Conservation (phyloP, 345 rosid genomes). For the Abelmoschus esculentus region DNA sequence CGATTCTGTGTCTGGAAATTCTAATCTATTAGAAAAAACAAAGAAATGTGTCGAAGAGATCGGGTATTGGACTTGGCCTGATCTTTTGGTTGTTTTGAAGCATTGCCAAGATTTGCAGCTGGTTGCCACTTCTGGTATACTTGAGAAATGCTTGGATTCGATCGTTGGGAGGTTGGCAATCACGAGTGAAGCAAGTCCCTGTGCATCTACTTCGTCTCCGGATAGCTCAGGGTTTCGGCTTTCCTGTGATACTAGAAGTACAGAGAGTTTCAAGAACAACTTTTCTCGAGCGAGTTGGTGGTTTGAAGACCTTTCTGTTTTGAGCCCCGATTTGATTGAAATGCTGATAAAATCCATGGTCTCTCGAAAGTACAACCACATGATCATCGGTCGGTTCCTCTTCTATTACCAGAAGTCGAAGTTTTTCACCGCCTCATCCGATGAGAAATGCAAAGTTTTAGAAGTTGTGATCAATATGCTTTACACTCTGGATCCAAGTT, state of each 20-base stretch:
- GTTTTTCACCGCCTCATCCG: conserved; percentile 27
- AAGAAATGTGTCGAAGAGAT: conserved; percentile 62
- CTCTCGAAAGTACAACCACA: conserved; percentile 48
- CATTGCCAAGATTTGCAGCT: conserved; percentile 52
- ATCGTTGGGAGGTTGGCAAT: conserved; percentile 47
- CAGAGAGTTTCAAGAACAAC: conserved; percentile 69
- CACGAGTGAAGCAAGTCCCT: conserved; percentile 64
- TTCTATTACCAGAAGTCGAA: conserved; percentile 76
- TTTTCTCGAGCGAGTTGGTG: conserved; percentile 61
- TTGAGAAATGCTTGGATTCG: conserved; percentile 51
- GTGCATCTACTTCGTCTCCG: conserved; percentile 65
- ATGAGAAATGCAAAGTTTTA: conserved; percentile 45
- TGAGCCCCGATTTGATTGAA: conserved; percentile 36
- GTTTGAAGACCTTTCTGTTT: conserved; percentile 66
- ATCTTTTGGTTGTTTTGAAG: conserved; percentile 55
- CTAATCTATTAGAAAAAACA: conserved; percentile 46
- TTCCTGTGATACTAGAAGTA: conserved; percentile 76
- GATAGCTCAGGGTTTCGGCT: conserved; percentile 69
- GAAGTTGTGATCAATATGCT: conserved; percentile 53
- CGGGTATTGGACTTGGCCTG: conserved; percentile 73
- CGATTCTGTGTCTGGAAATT: conserved; percentile 21
- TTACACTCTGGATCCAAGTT: conserved; percentile 40
- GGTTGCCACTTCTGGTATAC: conserved; percentile 21
- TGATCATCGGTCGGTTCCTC: conserved; percentile 49
- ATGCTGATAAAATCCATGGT: conserved; percentile 46